Evolutionary conservation across 2,329 filamentous ascomycete genomes (phyloP).

Genomic region (Aspergillus fumigatus): DNA sequence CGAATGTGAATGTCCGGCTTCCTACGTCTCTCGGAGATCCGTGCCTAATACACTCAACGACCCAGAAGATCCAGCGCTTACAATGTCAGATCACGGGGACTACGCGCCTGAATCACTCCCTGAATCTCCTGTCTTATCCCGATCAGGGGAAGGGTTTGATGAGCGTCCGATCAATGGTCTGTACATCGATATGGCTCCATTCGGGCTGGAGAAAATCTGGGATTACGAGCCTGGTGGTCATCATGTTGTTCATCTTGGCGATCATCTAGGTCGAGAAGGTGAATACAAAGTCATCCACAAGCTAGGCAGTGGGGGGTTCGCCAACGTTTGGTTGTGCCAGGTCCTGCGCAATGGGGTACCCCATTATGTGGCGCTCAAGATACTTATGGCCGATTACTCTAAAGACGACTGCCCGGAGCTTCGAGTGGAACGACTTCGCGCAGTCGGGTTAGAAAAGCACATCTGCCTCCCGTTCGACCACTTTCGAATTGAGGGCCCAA

Average conservation of each 20-base stretch:
- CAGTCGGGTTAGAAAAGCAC: background rate
- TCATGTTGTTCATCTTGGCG: background rate
- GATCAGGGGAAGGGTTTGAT: too few relatives aligned
- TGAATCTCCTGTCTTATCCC: too few relatives aligned
- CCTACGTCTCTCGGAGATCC: too few relatives aligned
- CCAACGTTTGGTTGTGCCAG: background rate
- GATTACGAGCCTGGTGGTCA: background rate
- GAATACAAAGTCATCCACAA: constrained; percentile 1
- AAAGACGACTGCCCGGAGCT: background rate
- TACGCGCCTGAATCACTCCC: too few relatives aligned
- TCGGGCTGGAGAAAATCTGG: background rate
- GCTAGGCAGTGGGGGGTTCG: background rate
- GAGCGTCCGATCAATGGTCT: background rate
- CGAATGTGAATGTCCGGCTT: too few relatives aligned
- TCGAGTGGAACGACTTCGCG: background rate
- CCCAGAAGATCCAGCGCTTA: too few relatives aligned
- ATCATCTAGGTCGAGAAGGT: background rate
- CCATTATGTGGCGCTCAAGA: background rate
- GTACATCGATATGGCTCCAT: background rate
- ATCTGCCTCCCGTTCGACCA: background rate
- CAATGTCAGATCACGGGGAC: too few relatives aligned
- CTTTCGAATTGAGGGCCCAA: background rate
- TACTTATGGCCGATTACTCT: background rate
- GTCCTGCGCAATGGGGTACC: background rate
- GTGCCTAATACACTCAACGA: too few relatives aligned